A percentile compares a stretch with the other conserved stretches of the same genome.
Evolutionary conservation across 2,329 filamentous ascomycete genomes (phyloP).

Genomic region (Aspergillus brunneoviolaceus): DNA sequence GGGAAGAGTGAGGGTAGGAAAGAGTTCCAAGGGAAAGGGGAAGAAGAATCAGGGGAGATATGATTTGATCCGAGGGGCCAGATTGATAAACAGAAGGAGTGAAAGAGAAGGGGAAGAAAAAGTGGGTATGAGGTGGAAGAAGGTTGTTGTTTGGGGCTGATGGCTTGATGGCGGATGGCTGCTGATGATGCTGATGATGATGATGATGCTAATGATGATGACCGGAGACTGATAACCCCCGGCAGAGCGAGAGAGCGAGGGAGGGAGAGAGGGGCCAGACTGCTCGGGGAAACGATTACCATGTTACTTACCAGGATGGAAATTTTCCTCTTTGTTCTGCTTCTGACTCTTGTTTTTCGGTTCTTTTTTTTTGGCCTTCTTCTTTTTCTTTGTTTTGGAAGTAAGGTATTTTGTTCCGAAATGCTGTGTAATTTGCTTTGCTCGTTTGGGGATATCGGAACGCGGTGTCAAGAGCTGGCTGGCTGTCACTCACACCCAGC

Average conservation of each 20-base stretch:
- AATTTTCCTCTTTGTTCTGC: background rate
- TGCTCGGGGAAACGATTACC: background rate
- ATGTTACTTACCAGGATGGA: constrained; percentile 8
- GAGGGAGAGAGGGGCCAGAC: background rate
- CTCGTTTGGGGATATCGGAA: background rate
- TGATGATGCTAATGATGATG: constrained; percentile 12
- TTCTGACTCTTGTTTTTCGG: background rate
- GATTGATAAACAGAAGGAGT: constrained; percentile 13
- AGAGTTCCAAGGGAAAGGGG: background rate
- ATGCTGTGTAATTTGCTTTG: background rate
- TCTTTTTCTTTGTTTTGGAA: background rate
- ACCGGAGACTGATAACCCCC: constrained; percentile 5
- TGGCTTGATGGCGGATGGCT: too few relatives aligned
- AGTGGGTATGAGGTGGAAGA: constrained; percentile 4
- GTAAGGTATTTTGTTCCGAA: background rate
- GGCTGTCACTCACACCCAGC: constrained; percentile 4
- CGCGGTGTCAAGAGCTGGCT: background rate
- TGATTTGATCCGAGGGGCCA: background rate
- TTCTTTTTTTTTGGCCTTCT: background rate
- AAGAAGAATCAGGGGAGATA: background rate
- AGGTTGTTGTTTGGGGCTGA: constrained; percentile 8
- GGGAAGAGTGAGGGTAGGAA: constrained; percentile 1
- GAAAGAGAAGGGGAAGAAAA: constrained; percentile 3
- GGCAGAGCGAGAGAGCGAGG: background rate
- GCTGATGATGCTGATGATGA: constrained; percentile 12